Evolutionary conservation across 2,329 filamentous ascomycete species (phyloP), one percentile per base, ranked within the genome.

Genomic region (Fusarium sp.): DNA sequence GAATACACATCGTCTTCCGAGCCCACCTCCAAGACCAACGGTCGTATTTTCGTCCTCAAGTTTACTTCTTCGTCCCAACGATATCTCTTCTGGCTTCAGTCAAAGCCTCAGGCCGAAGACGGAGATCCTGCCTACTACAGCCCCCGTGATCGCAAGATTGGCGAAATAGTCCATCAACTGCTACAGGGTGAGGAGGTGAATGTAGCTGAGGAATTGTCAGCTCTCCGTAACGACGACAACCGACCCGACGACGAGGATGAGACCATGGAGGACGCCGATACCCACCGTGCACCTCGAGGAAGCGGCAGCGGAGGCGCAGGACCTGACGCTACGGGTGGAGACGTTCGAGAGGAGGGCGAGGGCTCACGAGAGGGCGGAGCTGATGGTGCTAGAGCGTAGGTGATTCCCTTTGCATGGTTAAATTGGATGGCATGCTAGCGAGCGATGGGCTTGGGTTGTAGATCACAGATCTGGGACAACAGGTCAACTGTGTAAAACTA

Each of bases 381-480:
- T 78, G 96, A 98, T 85, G 96, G 97, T 80, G 97, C 94, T 85
- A 91, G 96, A 98, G 96, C 96, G 96, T 99, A 98, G 96, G 97
- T 99, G 69, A 80, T 75, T 76, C 78, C 80, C 77, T 76, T 80
- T 79, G 75, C 78, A 69, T 78, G 75, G 78, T 72, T 75, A 50
- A 75, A 75, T 56, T 64, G 69, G 73, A 74, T 65, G 75, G 75
- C 72, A 67, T 71, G 73, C 72, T 57, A 48, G 63, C 70, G 74
- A 63, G 61, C 50, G 63, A 72, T 69, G 76, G 73, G 66, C 69
- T 70, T 70, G 69, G 66, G 72, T 67, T 70, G 63, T 72, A 58
- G 65, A 66, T 66, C 66, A 75, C 72, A 69, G 60, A 60, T 71
- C 69, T 75, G 71, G 70, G 69, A 69, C 73, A 74, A 59, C 69